phyloP scores from a whole-genome alignment of 2,329 filamentous ascomycete species.

The Exophiala lecanii-corni region DNA sequence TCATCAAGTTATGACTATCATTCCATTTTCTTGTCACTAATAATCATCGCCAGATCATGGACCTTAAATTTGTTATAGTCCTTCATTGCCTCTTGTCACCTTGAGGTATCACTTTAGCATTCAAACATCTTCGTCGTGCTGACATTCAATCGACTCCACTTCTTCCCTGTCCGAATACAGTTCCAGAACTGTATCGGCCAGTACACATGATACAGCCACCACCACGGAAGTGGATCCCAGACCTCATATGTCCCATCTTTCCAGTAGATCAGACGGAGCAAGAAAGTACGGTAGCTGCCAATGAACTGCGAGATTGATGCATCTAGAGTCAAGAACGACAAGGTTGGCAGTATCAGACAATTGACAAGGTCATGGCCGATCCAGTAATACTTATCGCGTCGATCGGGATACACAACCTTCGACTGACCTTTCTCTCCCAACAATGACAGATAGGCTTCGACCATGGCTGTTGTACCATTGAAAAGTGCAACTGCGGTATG shows the following conservation, averaged over 20 bases:
- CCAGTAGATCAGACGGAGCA: slow-evolving; percentile 43
- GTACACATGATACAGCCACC: slow-evolving; percentile 50
- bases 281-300: slow-evolving; percentile 30
- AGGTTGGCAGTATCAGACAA: slow-evolving; percentile 46
- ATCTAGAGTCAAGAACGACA: slow-evolving; percentile 34
- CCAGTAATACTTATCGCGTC: slow-evolving; percentile 53
- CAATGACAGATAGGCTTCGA: slow-evolving; percentile 50
- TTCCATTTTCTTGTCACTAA: too few species aligned
- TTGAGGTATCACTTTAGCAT: too few species aligned
- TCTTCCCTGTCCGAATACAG: slow-evolving; percentile 41
- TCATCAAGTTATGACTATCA: too few species aligned
- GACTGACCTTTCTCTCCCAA: slow-evolving; percentile 28
- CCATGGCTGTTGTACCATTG: slow-evolving; percentile 37
- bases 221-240: slow-evolving; percentile 49
- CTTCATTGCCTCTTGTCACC: too few species aligned
- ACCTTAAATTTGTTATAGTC: too few species aligned
- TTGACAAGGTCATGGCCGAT: slow-evolving; percentile 61
- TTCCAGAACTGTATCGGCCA: slow-evolving; percentile 49
- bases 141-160: slow-evolving; percentile 64
- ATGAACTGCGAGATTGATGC: slow-evolving; percentile 3
- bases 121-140: slow-evolving; percentile 60
- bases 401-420: slow-evolving; percentile 14
- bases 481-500: slow-evolving; percentile 66
- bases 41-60: too few species aligned
- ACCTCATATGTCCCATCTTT: slow-evolving; percentile 47